Conservation (phyloP, 306 rosid species). For the Malus fusca region DNA sequence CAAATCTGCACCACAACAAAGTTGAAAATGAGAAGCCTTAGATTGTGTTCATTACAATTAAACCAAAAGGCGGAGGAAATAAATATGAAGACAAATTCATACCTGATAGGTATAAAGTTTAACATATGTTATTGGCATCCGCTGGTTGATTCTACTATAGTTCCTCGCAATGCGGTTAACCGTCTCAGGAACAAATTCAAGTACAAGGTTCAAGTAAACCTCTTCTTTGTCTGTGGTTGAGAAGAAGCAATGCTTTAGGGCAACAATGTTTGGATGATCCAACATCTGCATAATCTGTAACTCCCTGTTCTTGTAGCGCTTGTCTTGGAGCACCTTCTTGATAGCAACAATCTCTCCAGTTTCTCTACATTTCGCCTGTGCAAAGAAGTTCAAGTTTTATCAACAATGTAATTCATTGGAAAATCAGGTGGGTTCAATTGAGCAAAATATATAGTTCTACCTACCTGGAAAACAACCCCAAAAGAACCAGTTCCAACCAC, state of each 20-base stretch:
- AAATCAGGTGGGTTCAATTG: not conserved
- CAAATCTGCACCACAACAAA: constrained; percentile 62
- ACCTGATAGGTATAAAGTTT: constrained; percentile 98
- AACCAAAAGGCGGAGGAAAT: not conserved
- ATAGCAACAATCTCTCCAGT: constrained; percentile 98
- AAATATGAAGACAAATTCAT: not conserved
- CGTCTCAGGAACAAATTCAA: constrained; percentile 93
- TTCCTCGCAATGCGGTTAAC: constrained; percentile 82
- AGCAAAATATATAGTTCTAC: constrained; percentile 17
- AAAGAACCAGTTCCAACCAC: constrained; percentile 97
- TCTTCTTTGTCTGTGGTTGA: constrained; percentile 95
- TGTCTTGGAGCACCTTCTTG: constrained; percentile 98
- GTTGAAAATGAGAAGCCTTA: not conserved
- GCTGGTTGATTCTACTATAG: constrained; percentile 84
- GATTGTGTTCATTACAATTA: not conserved
- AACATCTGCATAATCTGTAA: constrained; percentile 98
- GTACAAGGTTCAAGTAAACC: constrained; percentile 87
- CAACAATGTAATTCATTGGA: not conserved
- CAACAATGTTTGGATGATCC: constrained; percentile 94
- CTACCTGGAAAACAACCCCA: constrained; percentile 91
- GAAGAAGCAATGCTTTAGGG: constrained; percentile 83
- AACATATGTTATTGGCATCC: constrained; percentile 91
- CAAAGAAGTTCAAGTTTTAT: constrained; percentile 9
- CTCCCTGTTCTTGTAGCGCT: constrained; percentile 96
- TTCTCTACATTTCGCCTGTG: constrained; percentile 95